Evolutionary conservation across 805 yeast genomes (phyloP).

Genomic region (Zygoascus biomembranicola): DNA sequence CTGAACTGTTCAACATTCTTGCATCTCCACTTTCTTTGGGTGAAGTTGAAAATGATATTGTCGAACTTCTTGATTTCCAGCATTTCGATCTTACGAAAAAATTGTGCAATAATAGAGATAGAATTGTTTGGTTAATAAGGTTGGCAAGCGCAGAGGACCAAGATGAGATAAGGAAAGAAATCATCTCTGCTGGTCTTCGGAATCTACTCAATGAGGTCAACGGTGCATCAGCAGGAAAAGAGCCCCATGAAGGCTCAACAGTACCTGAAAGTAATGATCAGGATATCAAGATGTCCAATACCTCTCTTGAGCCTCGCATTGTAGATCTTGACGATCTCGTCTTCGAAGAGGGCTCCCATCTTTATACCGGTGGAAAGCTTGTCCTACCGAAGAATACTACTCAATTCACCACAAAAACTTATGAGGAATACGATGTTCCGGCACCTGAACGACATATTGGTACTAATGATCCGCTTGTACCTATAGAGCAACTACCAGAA

Average conservation of each 20-base stretch:
- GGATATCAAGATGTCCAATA: slow-evolving; percentile 9
- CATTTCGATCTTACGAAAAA: slow-evolving; percentile 41
- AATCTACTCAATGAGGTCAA: slow-evolving; percentile 37
- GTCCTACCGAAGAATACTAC: slow-evolving; percentile 77
- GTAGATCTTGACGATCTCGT: slow-evolving; percentile 57
- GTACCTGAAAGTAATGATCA: slow-evolving; percentile 23
- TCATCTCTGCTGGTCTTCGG: slow-evolving; percentile 38
- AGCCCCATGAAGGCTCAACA: slow-evolving; percentile 7
- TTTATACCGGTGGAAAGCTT: slow-evolving; percentile 59
- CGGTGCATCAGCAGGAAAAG: slow-evolving; percentile 12
- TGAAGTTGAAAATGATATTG: slow-evolving; percentile 46
- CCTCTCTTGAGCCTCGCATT: slow-evolving; percentile 31
- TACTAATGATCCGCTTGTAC: slow-evolving; percentile 38
- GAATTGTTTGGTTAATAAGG: slow-evolving; percentile 47
- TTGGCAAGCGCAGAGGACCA: slow-evolving; percentile 32
- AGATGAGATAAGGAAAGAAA: slow-evolving; percentile 28
- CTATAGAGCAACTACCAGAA: slow-evolving; percentile 57
- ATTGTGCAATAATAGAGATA: slow-evolving; percentile 43
- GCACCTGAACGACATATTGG: slow-evolving; percentile 47
- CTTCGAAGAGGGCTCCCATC: slow-evolving; percentile 66
- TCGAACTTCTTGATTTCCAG: slow-evolving; percentile 45
- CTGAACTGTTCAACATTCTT: slow-evolving; percentile 35
- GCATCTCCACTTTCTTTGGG: slow-evolving; percentile 32
- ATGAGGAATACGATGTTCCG: slow-evolving; percentile 91
- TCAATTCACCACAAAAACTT: slow-evolving; percentile 59